Evolutionary conservation across 108 stramenopile genomes (phyloP), one percentile per base, ranked within the genome.

Genomic region (Mayamaea pseudoterrestris): DNA sequence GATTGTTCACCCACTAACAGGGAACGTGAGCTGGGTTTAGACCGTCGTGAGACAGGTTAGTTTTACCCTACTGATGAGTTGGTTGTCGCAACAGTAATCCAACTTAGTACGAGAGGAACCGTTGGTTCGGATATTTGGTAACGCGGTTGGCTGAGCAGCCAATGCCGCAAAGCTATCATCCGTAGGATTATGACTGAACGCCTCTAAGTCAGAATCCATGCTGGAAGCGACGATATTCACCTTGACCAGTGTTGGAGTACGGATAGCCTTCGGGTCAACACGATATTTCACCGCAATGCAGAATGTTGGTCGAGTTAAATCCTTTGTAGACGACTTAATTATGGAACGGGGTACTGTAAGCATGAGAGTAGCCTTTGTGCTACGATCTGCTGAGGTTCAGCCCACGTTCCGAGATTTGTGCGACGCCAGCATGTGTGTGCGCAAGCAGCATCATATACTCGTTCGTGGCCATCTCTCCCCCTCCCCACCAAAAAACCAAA

Each of bases 61-160:
- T 86, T 84, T 82, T 91, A 84, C 82, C 84, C 84, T 90, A 76
- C 81, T 86, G 80, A 80, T 80, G 74, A 74, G 42, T 60, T 63
- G 42, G 83, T 81, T 85, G 85, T 77, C 78, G 79, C 71, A 63
- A 85, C 80, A 88, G 86, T 89, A 93, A 89, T 93, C 81, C 82
- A 93, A 86, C 84, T 93, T 93, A 89, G 91, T 93, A 89, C 91
- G 84, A 93, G 91, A 93, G 87, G 91, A 93, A 93, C 84, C 87
- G 83, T 88, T 93, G 91, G 83, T 86, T 88, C 83, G 73, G 86
- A 89, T 84, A 88, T 66, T 93, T 89, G 92, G 87, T 89, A 80
- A 83, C 73, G 75, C 73, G 67, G 80, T 81, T 87, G 77, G 77
- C 69, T 81, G 80, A 79, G 72, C 49, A 87, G 84, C 80, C 77